Evolutionary conservation across 2,329 filamentous ascomycete species (phyloP), one percentile per base, ranked within the genome.

Genomic region (Colletotrichum lupini): DNA sequence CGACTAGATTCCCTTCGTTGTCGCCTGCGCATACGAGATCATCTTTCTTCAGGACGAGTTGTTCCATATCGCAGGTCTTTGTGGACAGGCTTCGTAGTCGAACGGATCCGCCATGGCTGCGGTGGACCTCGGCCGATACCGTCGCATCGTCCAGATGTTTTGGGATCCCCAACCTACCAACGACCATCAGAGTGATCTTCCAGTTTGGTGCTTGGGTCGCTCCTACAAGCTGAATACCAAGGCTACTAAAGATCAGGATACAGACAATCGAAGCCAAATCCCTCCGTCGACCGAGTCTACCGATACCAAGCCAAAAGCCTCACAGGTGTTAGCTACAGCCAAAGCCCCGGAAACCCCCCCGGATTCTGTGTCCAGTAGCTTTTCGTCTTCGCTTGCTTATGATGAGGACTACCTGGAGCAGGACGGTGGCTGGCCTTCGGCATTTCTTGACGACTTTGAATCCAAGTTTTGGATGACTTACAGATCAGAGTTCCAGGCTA

Each of bases 391-490:
- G 1, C 79, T 88, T 9, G 85, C 85, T 46, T 88, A 87, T 67
- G 86, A 86, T 30, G 84, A 73, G 11, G 61, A 66, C 14, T 81
- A 89, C 26, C 79, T 82, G 2, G 78, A 78, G 4, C 79, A 83
- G 22, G 85, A 86, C 73, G 85, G 85, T 16, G 92, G 93, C 72
- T 99, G 97, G 97, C 97, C 97, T 11, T 85, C 89, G 11, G 88
- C 90, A 5, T 99, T 99, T 79, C 85, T 98, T 42, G 93, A 95
- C 73, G 97, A 99, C 82, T 97, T 98, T 78, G 95, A 98, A 81
- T 95, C 96, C 5, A 91, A 91, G 74, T 91, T 98, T 81, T 98
- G 97, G 96, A 94, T 99, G 89, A 98, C 96, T 11, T 99, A 99
- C 80, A 91, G 97, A 64, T 97, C 92, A 30, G 93, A 93, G 77